phyloP scores from a whole-genome alignment of 2,329 filamentous ascomycete genomes.

The Dothideomycetes sp. region DNA sequence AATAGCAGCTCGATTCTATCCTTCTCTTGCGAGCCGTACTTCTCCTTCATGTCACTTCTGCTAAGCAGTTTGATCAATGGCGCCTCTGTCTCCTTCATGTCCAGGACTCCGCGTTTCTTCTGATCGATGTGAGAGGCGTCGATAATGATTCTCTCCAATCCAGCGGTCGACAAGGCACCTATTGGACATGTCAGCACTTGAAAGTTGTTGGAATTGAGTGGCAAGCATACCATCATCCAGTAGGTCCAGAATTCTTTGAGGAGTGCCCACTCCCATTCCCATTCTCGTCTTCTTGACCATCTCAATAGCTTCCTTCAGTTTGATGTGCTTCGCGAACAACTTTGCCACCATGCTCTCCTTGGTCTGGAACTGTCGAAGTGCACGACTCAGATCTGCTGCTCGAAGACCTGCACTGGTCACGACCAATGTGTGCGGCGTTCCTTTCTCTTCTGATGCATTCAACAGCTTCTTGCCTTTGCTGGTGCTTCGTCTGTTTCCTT shows the following conservation, averaged over 20 bases:
- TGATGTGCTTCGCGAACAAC: conserved; percentile 97
- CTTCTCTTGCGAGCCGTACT: conserved; percentile 46
- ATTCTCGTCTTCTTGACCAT: conserved; percentile 61
- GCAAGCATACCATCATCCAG: conserved; percentile 60
- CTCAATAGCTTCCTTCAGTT: conserved; percentile 74
- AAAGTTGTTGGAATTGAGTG: conserved; percentile 2
- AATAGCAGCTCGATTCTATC: conserved; percentile 53
- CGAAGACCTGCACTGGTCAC: conserved; percentile 77
- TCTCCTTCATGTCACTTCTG: conserved; percentile 59
- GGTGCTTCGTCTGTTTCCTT: conserved; percentile 13
- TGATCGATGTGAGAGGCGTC: conserved; percentile 90
- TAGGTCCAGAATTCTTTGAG: conserved; percentile 70
- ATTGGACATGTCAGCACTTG: conserved; percentile 14
- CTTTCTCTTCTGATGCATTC: conserved; percentile 56
- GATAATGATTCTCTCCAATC: conserved; percentile 70
- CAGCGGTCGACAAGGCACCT: conserved; percentile 61
- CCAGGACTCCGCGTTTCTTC: conserved; percentile 87
- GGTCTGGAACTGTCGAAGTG: conserved; percentile 67
- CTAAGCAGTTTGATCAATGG: conserved; percentile 69
- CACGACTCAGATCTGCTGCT: conserved; percentile 73
- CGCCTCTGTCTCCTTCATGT: conserved; percentile 88
- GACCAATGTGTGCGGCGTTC: conserved; percentile 67
- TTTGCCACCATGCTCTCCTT: conserved; percentile 76
- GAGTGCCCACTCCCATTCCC: conserved; percentile 84
- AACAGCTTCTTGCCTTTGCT: conserved; percentile 41